Conservation (phyloP, 2,329 filamentous ascomycete genomes). For the Colletotrichum godetiae region DNA sequence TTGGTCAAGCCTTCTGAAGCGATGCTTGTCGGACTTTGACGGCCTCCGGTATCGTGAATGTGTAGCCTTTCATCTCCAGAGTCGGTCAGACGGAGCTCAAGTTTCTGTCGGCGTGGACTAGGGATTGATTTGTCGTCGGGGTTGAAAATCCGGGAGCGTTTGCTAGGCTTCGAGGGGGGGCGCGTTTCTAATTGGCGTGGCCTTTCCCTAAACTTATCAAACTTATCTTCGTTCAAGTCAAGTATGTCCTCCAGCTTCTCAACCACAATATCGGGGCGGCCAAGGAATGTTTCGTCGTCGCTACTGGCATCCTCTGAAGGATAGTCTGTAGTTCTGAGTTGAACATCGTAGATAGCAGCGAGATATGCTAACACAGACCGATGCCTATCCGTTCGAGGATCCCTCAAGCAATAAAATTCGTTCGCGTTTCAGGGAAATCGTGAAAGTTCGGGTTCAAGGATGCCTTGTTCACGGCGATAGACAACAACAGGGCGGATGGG, state of each 20-base stretch:
- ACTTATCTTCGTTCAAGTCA: slow-evolving; percentile 2
- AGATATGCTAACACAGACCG: not conserved
- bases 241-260: slow-evolving; percentile 10
- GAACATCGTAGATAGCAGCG: not conserved
- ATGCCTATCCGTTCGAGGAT: not conserved
- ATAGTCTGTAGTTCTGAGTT: slow-evolving; percentile 2
- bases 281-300: not conserved
- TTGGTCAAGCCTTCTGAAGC: slow-evolving; percentile 9
- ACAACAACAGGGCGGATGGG: not conserved
- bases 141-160: not conserved
- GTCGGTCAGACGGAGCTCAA: not conserved
- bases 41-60: not conserved
- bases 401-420: slow-evolving; percentile 6
- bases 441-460: not conserved
- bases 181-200: not conserved
- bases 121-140: not conserved
- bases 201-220: slow-evolving; percentile 4
- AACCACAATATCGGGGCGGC: not conserved
- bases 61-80: not conserved
- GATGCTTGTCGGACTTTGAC: not conserved
- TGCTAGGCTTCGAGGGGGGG: not conserved
- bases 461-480: slow-evolving; percentile 8
- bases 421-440: slow-evolving; percentile 1
- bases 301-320: not conserved
- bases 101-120: not conserved